Evolutionary conservation across 495 filamentous ascomycete genomes (phyloP), one percentile per base, ranked within the genome.

Genomic region (Penicilliopsis zonata): DNA sequence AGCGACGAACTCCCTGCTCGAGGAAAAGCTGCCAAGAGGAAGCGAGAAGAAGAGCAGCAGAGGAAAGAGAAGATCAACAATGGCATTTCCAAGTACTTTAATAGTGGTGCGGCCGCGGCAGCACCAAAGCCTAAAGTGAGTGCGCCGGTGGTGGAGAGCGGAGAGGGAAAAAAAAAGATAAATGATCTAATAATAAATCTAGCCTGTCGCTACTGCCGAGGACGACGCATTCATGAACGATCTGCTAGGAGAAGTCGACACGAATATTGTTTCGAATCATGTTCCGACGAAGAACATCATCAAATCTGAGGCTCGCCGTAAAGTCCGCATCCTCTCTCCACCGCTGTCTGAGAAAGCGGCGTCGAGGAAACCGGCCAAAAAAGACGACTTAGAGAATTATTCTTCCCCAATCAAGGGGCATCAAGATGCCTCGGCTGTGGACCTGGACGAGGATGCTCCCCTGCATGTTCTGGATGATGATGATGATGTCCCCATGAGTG

Each of bases 61-160:
- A 78, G 82, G 42, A 74, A 81, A 36, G 80, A 92, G 42, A 82
- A 84, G 52, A 80, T 85, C 33, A 86, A 92, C 53, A 80, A 84
- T 37, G 79, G 83, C 43, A 95, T 98, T 45, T 80, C 77, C 43
- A 90, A 88, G 42, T 98, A 90, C 55, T 95, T 98, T 55, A 92
- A 71, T 46, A 78, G 75, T 40, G 80, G 82, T 25, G 68, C 73
- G 34, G 56, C 70, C 25, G 61, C 72, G 31, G 52, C 74, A 13
- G 76, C 77, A 28, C 67, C 75, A 14, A 94, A 90, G 50, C 69
- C 80, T 1, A 98, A 93, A 69, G 85, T 84, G 53, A 41, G 56
- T 49, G 14, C n/a, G 14, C 25, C 25, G 25, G 4, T 27, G n/a
- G 5, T 27, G n/a, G 25, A 13, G 4, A 12, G 4, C 25, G 14